These are phyloP conservation scores for Myxozyma monticola DNA, from an alignment of 805 yeast species.

Conservation along the genomic window DNA sequence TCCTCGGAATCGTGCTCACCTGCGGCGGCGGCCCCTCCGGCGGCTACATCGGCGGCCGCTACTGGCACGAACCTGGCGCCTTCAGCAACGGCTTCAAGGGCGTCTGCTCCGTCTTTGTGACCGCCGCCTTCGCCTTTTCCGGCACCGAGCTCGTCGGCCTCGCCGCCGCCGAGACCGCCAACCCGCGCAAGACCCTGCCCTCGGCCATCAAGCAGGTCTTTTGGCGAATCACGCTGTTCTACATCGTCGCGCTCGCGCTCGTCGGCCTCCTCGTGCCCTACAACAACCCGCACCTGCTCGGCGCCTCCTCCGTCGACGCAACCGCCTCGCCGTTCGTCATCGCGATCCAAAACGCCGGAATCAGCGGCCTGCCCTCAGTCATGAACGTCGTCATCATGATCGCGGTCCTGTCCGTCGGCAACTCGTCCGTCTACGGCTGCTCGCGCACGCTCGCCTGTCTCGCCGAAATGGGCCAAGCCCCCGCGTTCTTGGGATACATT, in stretches of 20 bases:
- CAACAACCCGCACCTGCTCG: slow-evolving; percentile 49
- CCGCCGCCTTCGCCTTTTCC: slow-evolving; percentile 75
- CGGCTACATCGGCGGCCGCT: slow-evolving; percentile 56
- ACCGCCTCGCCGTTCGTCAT: slow-evolving; percentile 74
- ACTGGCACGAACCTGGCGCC: slow-evolving; percentile 61
- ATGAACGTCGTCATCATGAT: slow-evolving; percentile 70
- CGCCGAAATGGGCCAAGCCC: slow-evolving; percentile 66
- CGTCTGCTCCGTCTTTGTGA: slow-evolving; percentile 68
- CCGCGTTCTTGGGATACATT: slow-evolving; percentile 61
- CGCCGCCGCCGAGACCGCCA: slow-evolving; percentile 73
- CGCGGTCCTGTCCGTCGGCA: slow-evolving; percentile 71
- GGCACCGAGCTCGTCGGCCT: slow-evolving; percentile 75
- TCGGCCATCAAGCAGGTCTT: slow-evolving; percentile 77
- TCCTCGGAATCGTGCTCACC: slow-evolving; percentile 56
- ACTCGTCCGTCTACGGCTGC: slow-evolving; percentile 68
- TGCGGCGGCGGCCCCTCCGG: slow-evolving; percentile 63
- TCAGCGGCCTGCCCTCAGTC: slow-evolving; percentile 64
- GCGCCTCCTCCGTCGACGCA: slow-evolving; percentile 53
- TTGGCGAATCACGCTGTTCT: slow-evolving; percentile 76
- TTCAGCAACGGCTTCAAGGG: slow-evolving; percentile 70
- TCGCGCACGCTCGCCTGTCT: slow-evolving; percentile 68
- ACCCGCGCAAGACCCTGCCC: slow-evolving; percentile 68
- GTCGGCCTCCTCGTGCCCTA: slow-evolving; percentile 75
- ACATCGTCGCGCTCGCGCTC: slow-evolving; percentile 57
- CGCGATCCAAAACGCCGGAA: slow-evolving; percentile 66